Base-by-base conservation (phyloP, 2,329 filamentous ascomycete genomes). In the Cladobotryum mycophilum region DNA sequence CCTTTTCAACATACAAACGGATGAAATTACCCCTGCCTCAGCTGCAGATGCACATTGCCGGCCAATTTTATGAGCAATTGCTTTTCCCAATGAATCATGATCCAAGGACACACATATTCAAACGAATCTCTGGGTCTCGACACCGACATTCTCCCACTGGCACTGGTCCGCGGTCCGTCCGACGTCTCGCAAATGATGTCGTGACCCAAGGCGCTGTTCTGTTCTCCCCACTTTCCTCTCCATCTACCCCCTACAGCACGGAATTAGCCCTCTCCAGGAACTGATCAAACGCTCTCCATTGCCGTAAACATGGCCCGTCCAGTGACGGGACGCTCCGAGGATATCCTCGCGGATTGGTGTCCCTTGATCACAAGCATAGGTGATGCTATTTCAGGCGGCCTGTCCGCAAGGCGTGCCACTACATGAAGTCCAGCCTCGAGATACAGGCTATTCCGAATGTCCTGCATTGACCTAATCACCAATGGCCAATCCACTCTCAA, bases 181-280 rank as follows among this genome's bases (percentile, higher is more conserved):
- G 18, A 53, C 52, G 48, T 51, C 48, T 42, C 20, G 52, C 52
- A 53, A 49, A 43, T 15, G 22, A 47, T 40, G 51, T 30, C 40
- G 51, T 51, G 48, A 43, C 48, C 43, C 25, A 30, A 6, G 25
- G 6, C 9, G 6, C 25, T 8, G 25, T 7, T 30, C 25, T 8
- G 25, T 7, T 30, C 25, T 30, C 25, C 6, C 25, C 25, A 30
- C 25, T 11, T 6, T 30, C 25, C 47, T 37, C 11, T 4, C 12
- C 35, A 13, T 38, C 18, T 30, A 22, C 48, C 30, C 6, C 36
- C 11, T 43, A 40, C 34, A 47, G 45, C 33, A 6, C 18, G 12
- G 36, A 44, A 37, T 25, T 47, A 18, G 43, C 25, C 9, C 25
- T 30, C 25, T 30, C 9, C 25, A 30, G 36, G 36, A 18, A n/a